Evolutionary conservation across 805 yeast genomes (phyloP).

Genomic region (Sugiyamaella mastotermitis): DNA sequence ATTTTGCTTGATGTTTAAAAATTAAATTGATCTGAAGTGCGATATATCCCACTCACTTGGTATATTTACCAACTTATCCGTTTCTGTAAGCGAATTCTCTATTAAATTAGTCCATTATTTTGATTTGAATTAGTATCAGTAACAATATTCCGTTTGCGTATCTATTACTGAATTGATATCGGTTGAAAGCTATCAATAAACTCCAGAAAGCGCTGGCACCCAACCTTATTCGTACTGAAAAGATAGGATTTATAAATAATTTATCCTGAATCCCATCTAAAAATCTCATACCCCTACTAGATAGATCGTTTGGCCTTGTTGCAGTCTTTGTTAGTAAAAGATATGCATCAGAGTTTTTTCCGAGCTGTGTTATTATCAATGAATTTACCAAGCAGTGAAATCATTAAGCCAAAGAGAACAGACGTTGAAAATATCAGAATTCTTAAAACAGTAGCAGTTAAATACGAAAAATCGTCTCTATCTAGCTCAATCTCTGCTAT

Average conservation of each 20-base stretch:
- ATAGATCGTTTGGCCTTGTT: conserved; percentile 2
- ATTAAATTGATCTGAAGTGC: too few species aligned
- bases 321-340: not conserved
- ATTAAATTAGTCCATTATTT: too few species aligned
- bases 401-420: conserved; percentile 13
- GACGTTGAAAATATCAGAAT: conserved; percentile 4
- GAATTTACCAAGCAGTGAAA: conserved; percentile 6
- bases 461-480: not conserved
- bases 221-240: conserved; percentile 11
- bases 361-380: conserved; percentile 9
- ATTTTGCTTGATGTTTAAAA: too few species aligned
- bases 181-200: conserved; percentile 11
- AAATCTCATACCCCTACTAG: conserved; percentile 9
- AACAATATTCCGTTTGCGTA: too few species aligned
- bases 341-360: conserved; percentile 11
- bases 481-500: conserved; percentile 1
- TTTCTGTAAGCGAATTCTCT: too few species aligned
- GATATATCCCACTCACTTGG: too few species aligned
- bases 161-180: conserved; percentile 10
- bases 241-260: conserved; percentile 10
- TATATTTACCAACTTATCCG: too few species aligned
- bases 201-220: conserved; percentile 17
- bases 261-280: conserved; percentile 10
- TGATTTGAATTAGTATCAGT: too few species aligned
- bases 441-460: conserved; percentile 4